These are phyloP conservation scores for Cercospora zeae-maydis DNA, from an alignment of 2,329 filamentous ascomycete species.

Conservation along the genomic window DNA sequence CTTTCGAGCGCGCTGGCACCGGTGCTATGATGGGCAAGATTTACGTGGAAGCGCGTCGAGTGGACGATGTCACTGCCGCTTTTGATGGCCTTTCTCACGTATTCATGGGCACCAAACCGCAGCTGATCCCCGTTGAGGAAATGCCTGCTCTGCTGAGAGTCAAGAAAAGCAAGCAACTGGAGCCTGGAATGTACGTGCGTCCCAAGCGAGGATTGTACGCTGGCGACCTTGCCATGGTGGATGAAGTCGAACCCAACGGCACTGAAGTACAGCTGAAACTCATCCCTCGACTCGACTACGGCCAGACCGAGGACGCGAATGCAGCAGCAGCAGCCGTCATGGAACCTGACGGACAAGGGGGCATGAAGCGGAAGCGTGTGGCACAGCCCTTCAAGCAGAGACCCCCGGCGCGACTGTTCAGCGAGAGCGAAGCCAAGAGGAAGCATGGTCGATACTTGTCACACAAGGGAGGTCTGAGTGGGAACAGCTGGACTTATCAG, in stretches of 20 bases:
- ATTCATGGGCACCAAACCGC: conserved; percentile 81
- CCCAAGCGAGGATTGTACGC: conserved; percentile 71
- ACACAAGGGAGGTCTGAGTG: conserved; percentile 46
- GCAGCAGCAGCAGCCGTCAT: conserved; percentile 37
- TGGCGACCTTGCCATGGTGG: conserved; percentile 85
- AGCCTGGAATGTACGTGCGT: conserved; percentile 88
- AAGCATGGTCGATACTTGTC: conserved; percentile 65
- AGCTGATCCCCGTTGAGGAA: conserved; percentile 90
- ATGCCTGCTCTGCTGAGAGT: conserved; percentile 95
- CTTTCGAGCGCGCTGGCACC: conserved; percentile 81
- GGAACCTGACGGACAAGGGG: conserved; percentile 33
- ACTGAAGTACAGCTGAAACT: conserved; percentile 81
- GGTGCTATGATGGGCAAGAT: conserved; percentile 80
- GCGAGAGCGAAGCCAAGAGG: conserved; percentile 87
- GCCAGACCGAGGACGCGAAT: conserved; percentile 72
- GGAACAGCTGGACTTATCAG: conserved; percentile 77
- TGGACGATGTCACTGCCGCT: conserved; percentile 79
- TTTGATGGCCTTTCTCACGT: conserved; percentile 83
- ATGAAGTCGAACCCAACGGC: conserved; percentile 90
- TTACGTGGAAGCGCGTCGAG: conserved; percentile 86
- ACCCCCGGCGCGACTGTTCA: conserved; percentile 87
- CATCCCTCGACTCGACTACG: conserved; percentile 90
- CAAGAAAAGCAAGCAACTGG: conserved; percentile 76
- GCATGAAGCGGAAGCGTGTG: conserved; percentile 72
- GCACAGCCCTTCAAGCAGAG: conserved; percentile 52